Evolutionary conservation across 179 eudicot genomes (phyloP), one percentile per base, ranked within the genome.

Genomic region (Spinacia oleracea): DNA sequence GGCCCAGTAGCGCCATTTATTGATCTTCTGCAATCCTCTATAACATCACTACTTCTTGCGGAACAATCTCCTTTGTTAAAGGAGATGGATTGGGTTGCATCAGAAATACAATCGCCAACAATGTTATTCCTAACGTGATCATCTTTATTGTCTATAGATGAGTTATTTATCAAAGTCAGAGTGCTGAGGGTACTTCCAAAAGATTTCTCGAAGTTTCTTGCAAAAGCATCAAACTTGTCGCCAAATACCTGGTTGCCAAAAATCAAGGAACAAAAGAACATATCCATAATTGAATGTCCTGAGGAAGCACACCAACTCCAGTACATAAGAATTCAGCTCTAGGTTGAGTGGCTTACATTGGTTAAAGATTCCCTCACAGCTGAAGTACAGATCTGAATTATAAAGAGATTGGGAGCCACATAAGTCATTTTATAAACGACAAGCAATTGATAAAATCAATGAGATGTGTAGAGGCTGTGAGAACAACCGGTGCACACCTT

Each of bases 331-430:
- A 66, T n/a, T 74, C 73, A 35, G 77, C 75, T 46, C 48, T 21
- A 75, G 78, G 53, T 74, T 65, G 48, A 56, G 23, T 63, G 79
- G 82, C 97, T 91, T 89, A 95, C 98, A 89, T 89, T 88, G 78
- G 86, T 89, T 81, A 95, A 79, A 70, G 98, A 91, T 80, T 93
- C 95, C 82, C 89, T 83, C 65, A 95, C 97, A 29, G 98, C 97
- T 76, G 88, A 85, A 65, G 86, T 82, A 85, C 97, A 95, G 42
- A 93, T 90, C 98, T 95, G 94, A 86, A 83, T 76, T 50, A 12
- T 35, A 75, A 67, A 66, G 11, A 63, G 7, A 77, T n/a, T 70
- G 23, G 56, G 74, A 23, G 53, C 51, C 48, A 38, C 21, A 63
- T 29, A 51, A 53, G 21, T 32, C 25, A 34, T 16, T 48, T 16